Percentiles rank a stretch among this genome's conserved stretches.
phyloP scores from a whole-genome alignment of 164 flowering plant genomes.

The Tinospora cordifolia region DNA sequence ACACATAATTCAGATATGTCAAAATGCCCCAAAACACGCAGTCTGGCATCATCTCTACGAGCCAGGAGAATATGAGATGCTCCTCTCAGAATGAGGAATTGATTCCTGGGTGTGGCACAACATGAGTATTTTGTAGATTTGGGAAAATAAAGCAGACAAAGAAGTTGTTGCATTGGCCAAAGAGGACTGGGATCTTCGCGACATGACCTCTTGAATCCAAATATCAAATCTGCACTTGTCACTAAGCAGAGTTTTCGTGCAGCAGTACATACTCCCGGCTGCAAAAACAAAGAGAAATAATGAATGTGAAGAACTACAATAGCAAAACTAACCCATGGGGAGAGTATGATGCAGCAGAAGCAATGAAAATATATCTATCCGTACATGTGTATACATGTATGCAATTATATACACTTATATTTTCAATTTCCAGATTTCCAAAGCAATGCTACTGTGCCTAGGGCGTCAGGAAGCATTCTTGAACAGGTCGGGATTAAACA shows the following conservation, averaged over 20 bases:
- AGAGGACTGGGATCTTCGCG: neutral
- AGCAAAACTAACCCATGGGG: neutral
- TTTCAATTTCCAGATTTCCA: too few species aligned
- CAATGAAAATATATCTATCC: neutral
- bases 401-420: too few species aligned
- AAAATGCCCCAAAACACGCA: slow-evolving; percentile 2
- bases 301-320: neutral
- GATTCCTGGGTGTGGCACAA: neutral
- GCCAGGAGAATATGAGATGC: neutral
- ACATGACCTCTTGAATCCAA: neutral
- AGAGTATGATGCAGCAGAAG: neutral
- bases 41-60: neutral
- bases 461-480: too few species aligned
- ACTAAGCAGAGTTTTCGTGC: slow-evolving; percentile 31
- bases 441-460: too few species aligned
- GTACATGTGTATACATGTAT: neutral
- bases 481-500: too few species aligned
- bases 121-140: neutral
- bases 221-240: neutral
- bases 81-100: neutral
- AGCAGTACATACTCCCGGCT: slow-evolving; percentile 63
- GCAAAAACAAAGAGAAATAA: slow-evolving; percentile 24
- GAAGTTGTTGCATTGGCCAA: neutral
- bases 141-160: neutral
- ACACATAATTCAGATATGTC: neutral